Base-by-base conservation (phyloP, 2,329 filamentous ascomycete species). In the Diaporthe destruens region DNA sequence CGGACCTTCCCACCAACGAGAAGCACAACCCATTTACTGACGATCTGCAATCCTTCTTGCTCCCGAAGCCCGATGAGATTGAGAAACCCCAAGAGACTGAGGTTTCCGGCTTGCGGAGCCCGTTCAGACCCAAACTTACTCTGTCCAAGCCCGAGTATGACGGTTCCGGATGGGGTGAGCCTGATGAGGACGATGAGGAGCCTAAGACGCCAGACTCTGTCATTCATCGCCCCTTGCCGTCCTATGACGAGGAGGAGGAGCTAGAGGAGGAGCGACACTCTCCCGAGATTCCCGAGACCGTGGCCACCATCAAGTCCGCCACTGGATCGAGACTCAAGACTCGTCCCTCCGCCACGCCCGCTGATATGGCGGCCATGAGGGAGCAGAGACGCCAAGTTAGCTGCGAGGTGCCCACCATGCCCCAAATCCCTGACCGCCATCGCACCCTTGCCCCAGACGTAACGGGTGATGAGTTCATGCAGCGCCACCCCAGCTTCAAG, bases 261-360 rank as follows among this genome's bases (percentile, higher is more conserved):
- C 83, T 85, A 1, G 84, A 86, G 11, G 84, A 87, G 12, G 79
- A 81, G 16, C 71, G 82, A 76, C 87, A 90, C 57, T 89, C 90
- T 0, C 90, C 91, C 2, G 87, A 86, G 47, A 90, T 98, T 72
- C 95, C 96, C 1, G 95, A 97, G 77, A 90, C 91, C 59, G 85
- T 94, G 61, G 94, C 96, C 6, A 98, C 96, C 0, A 95, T 98
- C 83, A 96, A 96, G 81, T 82, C 84, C 2, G 93, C 95, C 11
- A 91, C 93, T 29, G 94, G 94, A 9, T 94, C 94, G 14, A 94
- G 92, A 81, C 87, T 98, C 53, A 98, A 97, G 86, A 96, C 95
- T 0, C 90, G 96, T 44, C 91, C 94, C 20, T 98, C 96, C 2
- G 90, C 94, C 51, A 97, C 95, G 0, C 95, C 95, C 1, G 92